phyloP scores from a whole-genome alignment of 1,284 basidiomycete genomes.

The Megacollybia platyphylla region DNA sequence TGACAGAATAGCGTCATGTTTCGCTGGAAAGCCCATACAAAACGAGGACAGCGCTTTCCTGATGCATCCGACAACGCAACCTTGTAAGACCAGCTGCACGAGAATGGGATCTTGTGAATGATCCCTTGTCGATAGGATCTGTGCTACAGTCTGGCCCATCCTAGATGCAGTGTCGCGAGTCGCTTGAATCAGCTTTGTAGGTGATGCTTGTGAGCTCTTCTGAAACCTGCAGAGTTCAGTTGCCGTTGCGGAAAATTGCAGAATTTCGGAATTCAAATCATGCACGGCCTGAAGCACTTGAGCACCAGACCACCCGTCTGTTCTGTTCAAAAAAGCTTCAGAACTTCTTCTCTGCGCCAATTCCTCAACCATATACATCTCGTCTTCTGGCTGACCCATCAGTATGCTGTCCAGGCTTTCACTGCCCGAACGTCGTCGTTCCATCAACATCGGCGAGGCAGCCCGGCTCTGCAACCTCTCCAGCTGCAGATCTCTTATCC shows the following conservation, averaged over 20 bases:
- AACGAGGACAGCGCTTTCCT: slow-evolving; percentile 54
- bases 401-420: neutral
- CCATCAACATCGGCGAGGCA: slow-evolving; percentile 9
- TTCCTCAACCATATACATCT: neutral
- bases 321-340: slow-evolving; percentile 19
- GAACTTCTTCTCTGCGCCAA: slow-evolving; percentile 14
- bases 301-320: slow-evolving; percentile 17
- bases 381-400: slow-evolving; percentile 9
- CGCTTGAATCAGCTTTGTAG: slow-evolving; percentile 22
- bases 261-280: slow-evolving; percentile 18
- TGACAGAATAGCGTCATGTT: slow-evolving; percentile 50
- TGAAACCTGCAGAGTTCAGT: slow-evolving; percentile 15
- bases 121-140: slow-evolving; percentile 18
- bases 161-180: slow-evolving; percentile 17
- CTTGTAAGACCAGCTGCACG: slow-evolving; percentile 39
- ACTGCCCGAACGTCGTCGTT: slow-evolving; percentile 11
- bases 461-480: slow-evolving; percentile 36
- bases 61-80: slow-evolving; percentile 43
- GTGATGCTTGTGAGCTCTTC: slow-evolving; percentile 14
- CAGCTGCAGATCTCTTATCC: slow-evolving; percentile 38
- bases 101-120: slow-evolving; percentile 29
- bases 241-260: slow-evolving; percentile 20
- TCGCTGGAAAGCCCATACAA: slow-evolving; percentile 59
- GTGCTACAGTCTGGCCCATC: slow-evolving; percentile 21
- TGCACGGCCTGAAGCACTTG: slow-evolving; percentile 19